These are phyloP conservation scores for Scalesia atractyloides DNA, from an alignment of 129 eudicot genomes.

Conservation along the genomic window DNA sequence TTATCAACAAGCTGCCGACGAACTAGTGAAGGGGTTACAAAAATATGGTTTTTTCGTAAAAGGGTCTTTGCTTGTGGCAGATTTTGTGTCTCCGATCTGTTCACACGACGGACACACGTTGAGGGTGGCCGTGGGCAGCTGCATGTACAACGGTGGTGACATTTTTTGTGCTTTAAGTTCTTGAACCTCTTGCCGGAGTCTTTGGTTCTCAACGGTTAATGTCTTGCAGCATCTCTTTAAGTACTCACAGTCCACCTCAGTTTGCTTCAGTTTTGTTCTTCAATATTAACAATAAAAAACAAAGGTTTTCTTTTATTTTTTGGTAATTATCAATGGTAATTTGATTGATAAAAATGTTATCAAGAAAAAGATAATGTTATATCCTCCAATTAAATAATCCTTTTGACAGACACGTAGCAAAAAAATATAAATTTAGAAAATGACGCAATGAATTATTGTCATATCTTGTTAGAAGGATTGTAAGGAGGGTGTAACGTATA, in stretches of 20 bases:
- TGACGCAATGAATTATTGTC: no score
- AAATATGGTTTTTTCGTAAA: constrained; percentile 21
- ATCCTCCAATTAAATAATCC: no score
- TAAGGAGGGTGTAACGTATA: background rate
- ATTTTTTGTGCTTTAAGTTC: constrained; percentile 58
- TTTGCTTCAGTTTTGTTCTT: constrained; percentile 91
- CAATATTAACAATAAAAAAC: background rate
- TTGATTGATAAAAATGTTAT: no score
- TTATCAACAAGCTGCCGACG: constrained; percentile 38
- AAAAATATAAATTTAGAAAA: no score
- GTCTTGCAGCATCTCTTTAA: constrained; percentile 74
- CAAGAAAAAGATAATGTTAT: no score
- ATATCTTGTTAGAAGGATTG: no score
- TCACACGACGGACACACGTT: constrained; percentile 90
- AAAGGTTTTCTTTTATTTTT: background rate
- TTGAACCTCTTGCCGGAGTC: constrained; percentile 71
- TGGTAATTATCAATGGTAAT: background rate
- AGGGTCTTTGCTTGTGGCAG: constrained; percentile 30
- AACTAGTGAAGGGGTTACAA: constrained; percentile 27
- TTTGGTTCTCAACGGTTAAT: constrained; percentile 72
- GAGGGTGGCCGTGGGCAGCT: constrained; percentile 73
- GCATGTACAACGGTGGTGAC: constrained; percentile 68
- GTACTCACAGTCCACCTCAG: constrained; percentile 88
- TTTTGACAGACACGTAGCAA: no score
- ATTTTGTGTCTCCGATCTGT: constrained; percentile 35